These are phyloP conservation scores for Citrus reticulata DNA, from an alignment of 345 rosid genomes.

Conservation along the genomic window DNA sequence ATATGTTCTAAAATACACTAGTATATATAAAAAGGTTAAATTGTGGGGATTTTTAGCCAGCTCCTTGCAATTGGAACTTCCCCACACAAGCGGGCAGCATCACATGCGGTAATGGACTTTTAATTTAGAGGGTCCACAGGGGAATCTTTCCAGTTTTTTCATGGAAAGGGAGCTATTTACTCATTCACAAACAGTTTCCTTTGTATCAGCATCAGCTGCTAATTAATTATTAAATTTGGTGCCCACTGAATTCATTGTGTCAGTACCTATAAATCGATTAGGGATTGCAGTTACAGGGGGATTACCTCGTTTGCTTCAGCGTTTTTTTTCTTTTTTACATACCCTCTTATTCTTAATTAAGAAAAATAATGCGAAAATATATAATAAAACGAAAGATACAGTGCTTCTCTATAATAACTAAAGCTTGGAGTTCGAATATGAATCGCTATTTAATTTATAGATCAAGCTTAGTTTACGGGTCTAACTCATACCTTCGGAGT, in stretches of 20 bases:
- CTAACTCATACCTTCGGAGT: too few relatives aligned
- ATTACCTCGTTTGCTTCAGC: not conserved
- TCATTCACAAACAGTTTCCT: not conserved
- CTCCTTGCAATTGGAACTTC: not conserved
- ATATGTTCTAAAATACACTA: too few relatives aligned
- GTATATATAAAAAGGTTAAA: not conserved
- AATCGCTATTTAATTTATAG: too few relatives aligned
- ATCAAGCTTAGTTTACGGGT: too few relatives aligned
- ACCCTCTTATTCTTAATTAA: too few relatives aligned
- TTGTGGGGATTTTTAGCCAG: not conserved
- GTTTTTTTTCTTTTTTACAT: too few relatives aligned
- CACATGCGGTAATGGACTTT: slow-evolving; percentile 1
- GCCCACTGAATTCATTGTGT: not conserved
- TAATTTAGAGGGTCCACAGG: not conserved
- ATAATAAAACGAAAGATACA: too few relatives aligned
- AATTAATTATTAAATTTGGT: not conserved
- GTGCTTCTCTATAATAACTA: not conserved
- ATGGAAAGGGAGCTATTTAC: not conserved
- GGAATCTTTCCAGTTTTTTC: not conserved
- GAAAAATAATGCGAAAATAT: not conserved
- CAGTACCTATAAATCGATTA: not conserved
- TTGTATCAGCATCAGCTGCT: not conserved
- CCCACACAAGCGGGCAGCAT: not conserved
- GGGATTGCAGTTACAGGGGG: not conserved
- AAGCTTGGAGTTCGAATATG: too few relatives aligned